Evolutionary conservation across 1,139 yeast genomes (phyloP), one percentile per base, ranked within the genome.

Genomic region (Pichia sp.): DNA sequence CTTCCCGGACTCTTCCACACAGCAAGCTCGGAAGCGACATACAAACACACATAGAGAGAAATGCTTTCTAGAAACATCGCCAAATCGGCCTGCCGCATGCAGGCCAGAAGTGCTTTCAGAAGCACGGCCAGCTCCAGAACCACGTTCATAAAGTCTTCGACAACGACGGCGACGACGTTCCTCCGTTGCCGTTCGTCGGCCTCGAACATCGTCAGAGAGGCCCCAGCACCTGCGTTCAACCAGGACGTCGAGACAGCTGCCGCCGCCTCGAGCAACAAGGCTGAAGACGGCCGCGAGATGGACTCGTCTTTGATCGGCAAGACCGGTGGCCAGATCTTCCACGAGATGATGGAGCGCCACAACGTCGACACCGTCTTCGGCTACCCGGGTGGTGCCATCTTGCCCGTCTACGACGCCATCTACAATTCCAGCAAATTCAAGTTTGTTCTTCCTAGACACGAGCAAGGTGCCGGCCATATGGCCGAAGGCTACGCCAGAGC

Each of bases 381-480:
- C 49, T 90, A 88, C 74, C 96, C 98, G 53, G 98, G 99, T 67
- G 99, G 99, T 70, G 99, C 99, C 63, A 93, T 93, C 69, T 80
- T 93, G 66, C 98, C 99, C 29, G 99, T 93, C 36, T 93, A 87
- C 69, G 99, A 93, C 70, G 99, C 98, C 63, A 93, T 93, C 65
- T 88, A 87, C 77, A 87, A 92, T 75, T 88, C 97, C 15, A 85
- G 87, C 56, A 82, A 87, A 67, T 92, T 93, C 78, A 84, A 85
- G 63, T 93, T 93, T 70, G 89, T 93, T 56, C 77, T 93, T 64
- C 99, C 99, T 52, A 83, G 96, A 68, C 99, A 93, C 70, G 99
- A 93, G 73, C 99, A 93, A 75, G 99, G 99, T 72, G 99, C 99
- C 26, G 99, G 99, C 52, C 99, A 93, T 73, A 93, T 93, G 99